Conservation (phyloP, 129 eudicot species). For the Solidago caesia region DNA sequence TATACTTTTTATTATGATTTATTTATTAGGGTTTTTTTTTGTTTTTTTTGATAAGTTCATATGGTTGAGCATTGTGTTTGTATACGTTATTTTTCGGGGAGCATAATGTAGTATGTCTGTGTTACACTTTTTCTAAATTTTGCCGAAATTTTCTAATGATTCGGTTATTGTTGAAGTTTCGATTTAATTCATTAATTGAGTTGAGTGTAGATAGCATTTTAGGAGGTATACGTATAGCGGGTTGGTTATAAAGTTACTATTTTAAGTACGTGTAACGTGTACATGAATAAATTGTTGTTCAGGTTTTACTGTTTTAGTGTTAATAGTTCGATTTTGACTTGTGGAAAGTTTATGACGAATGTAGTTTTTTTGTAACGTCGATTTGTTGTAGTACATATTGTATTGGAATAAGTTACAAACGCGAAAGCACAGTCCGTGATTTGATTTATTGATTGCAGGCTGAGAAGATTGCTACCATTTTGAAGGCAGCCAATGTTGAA, state of each 20-base stretch:
- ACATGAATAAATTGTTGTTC: too few relatives aligned
- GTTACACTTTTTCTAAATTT: too few relatives aligned
- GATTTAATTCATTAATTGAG: background rate
- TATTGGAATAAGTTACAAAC: background rate
- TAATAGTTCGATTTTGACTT: background rate
- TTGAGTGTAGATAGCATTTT: background rate
- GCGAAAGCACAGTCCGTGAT: background rate
- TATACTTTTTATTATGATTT: too few relatives aligned
- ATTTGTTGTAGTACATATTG: background rate
- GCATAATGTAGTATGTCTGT: too few relatives aligned
- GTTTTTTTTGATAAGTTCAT: too few relatives aligned
- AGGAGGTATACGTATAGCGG: background rate
- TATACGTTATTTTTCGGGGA: too few relatives aligned
- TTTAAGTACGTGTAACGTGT: background rate
- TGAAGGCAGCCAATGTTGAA: constrained; percentile 40
- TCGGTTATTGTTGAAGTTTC: too few relatives aligned
- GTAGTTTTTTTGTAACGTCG: background rate
- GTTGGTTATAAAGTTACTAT: background rate
- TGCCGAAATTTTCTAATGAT: too few relatives aligned
- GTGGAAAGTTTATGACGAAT: too few relatives aligned
- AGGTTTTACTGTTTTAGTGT: background rate
- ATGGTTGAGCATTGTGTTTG: too few relatives aligned
- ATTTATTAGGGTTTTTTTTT: too few relatives aligned
- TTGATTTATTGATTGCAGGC: constrained; percentile 27
- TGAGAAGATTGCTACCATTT: constrained; percentile 39